These are phyloP conservation scores for Prunella vulgaris DNA, from an alignment of 257 asterid genomes.

Conservation along the genomic window DNA sequence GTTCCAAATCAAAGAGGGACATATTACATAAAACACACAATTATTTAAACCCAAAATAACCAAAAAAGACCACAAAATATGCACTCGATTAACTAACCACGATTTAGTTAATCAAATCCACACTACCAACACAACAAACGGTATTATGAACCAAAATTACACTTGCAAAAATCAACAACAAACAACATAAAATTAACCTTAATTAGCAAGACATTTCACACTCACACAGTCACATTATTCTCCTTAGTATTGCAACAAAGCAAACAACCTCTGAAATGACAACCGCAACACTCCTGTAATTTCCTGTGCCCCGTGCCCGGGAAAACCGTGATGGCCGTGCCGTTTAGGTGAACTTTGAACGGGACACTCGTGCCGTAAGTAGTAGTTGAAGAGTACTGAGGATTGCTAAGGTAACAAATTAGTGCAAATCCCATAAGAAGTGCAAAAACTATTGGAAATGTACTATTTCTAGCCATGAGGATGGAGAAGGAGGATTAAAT, in stretches of 20 bases:
- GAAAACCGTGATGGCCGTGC: not conserved
- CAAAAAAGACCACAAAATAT: not conserved
- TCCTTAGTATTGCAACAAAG: not conserved
- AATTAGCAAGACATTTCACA: not conserved
- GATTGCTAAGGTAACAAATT: slow-evolving; percentile 8
- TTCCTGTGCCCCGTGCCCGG: slow-evolving; percentile 1
- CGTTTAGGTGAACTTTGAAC: not conserved
- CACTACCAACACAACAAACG: not conserved
- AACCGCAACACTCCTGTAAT: slow-evolving; percentile 17
- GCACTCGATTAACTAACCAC: not conserved
- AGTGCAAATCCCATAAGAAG: slow-evolving; percentile 18
- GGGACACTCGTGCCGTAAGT: not conserved
- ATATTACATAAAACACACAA: not conserved
- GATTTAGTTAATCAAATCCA: not conserved
- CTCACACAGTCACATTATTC: slow-evolving; percentile 4
- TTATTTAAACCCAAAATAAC: not conserved
- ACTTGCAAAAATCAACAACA: no score
- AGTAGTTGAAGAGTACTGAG: not conserved
- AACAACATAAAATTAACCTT: no score
- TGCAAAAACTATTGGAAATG: not conserved
- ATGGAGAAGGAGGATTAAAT: not conserved
- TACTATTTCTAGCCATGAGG: slow-evolving; percentile 5
- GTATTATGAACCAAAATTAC: no score
- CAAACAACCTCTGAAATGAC: not conserved
- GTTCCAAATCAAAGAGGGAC: not conserved